Percentiles rank a stretch among this genome's conserved stretches.
Evolutionary conservation across 176 grass and related monocot species (phyloP).

Genomic region (Oryza meridionalis): DNA sequence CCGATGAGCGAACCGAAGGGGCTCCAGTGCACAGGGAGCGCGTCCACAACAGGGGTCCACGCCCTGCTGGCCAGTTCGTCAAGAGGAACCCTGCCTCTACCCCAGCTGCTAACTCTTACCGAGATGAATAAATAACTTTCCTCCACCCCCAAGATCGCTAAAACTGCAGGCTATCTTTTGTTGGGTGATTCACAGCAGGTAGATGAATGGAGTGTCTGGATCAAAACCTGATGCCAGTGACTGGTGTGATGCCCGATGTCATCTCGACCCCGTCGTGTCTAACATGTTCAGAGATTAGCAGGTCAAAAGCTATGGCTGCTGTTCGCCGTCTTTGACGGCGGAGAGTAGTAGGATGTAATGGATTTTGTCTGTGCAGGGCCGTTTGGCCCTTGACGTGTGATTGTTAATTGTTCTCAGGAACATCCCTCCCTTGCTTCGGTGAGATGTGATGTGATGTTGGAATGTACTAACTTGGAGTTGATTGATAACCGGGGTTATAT

Average conservation of each 20-base stretch:
- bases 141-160: not conserved
- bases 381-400: constrained; percentile 30
- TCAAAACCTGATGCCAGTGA: constrained; percentile 2
- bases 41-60: constrained; percentile 31
- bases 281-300: constrained; percentile 36
- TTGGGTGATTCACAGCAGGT: constrained; percentile 29
- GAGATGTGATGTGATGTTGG: constrained; percentile 47
- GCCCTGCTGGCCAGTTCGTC: constrained; percentile 43
- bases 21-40: constrained; percentile 44
- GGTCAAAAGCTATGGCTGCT: constrained; percentile 20
- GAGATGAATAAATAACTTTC: constrained; percentile 57
- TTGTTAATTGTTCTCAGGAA: constrained; percentile 36
- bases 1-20: constrained; percentile 31
- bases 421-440: constrained; percentile 39
- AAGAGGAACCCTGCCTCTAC: constrained; percentile 36
- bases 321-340: not conserved
- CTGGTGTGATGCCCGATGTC: not conserved
- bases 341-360: constrained; percentile 47
- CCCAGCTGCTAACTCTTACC: constrained; percentile 31
- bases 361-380: constrained; percentile 32
- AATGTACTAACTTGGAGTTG: constrained; percentile 53
- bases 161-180: constrained; percentile 11
- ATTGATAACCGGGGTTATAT: constrained; percentile 29
- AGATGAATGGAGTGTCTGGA: not conserved
- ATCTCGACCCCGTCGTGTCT: not conserved